These are phyloP conservation scores for Cladosporium cucumerinum DNA, from an alignment of 2,329 filamentous ascomycete species.

Conservation along the genomic window DNA sequence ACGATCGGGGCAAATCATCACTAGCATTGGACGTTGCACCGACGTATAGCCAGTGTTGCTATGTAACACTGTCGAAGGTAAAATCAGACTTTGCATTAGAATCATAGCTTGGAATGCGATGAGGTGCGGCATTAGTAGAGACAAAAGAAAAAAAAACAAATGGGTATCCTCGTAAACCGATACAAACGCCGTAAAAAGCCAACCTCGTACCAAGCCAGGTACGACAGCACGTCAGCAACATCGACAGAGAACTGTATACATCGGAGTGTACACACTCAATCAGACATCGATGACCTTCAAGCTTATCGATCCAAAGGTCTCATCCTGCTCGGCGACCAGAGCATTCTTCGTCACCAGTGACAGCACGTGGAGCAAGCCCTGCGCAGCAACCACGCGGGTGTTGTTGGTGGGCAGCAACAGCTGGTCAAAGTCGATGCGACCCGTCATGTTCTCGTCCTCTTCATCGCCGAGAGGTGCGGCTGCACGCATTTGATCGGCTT, in stretches of 20 bases:
- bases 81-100: background rate
- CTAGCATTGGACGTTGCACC: background rate
- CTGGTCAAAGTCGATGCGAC: slow-evolving; percentile 62
- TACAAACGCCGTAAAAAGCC: background rate
- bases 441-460: slow-evolving; percentile 26
- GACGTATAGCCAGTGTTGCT: background rate
- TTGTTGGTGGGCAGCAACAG: slow-evolving; percentile 61
- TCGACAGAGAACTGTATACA: no score
- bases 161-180: background rate
- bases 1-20: background rate
- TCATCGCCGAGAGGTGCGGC: slow-evolving; percentile 30
- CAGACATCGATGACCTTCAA: slow-evolving; percentile 16
- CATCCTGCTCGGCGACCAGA: slow-evolving; percentile 53
- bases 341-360: slow-evolving; percentile 54
- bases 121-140: background rate
- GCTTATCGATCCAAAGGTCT: slow-evolving; percentile 37
- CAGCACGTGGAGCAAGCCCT: slow-evolving; percentile 73
- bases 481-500: slow-evolving; percentile 23
- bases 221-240: background rate
- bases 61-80: background rate
- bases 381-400: slow-evolving; percentile 61
- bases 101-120: background rate
- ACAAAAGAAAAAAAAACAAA: background rate
- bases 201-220: background rate
- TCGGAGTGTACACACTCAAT: background rate